Evolutionary conservation across 495 filamentous ascomycete species (phyloP), one percentile per base, ranked within the genome.

Genomic region (Penicillium turbatum): DNA sequence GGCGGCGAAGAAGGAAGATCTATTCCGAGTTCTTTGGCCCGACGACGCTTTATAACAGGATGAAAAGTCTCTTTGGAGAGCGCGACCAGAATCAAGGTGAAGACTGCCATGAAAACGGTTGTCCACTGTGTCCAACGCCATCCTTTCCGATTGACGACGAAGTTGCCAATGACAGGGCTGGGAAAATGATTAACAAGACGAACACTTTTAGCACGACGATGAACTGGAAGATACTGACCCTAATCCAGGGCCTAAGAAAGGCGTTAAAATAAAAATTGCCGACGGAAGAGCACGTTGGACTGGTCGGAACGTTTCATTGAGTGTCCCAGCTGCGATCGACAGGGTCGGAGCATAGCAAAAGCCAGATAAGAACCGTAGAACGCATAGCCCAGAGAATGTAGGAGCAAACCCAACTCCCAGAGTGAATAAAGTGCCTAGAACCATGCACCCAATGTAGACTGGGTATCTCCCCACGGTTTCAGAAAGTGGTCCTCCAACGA

Each of bases 61-160:
- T 85, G 81, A 63, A 84, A 87, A 0, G 86, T 85, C 64, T 89
- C 86, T 38, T 71, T 66, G 39, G 73, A 72, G 4, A 55, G 12
- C 0, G 11, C 0, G 1, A 31, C 36, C 13, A 38, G 39, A 34
- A 75, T 56, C 12, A 79, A 39, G 2, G 68, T 66, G 54, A 78
- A 68, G 34, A 72, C 54, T 13, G 76, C 65, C 16, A 77, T 65
- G 53, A 83, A 76, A 2, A 81, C 51, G 13, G 76, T 66, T 5
- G 62, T 71, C 79, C 80, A 83, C 59, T 81, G 74, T 4, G 82
- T 83, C 82, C 84, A 87, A 32, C 82, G 76, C 79, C 82, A 87
- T 31, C 67, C 71, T 56, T 81, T 83, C 24, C 79, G 68, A 41
- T 78, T 71, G 5, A 76, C 73, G 21, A 80, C 72, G 56, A 82